Base-by-base conservation (phyloP, 176 grass and related monocot genomes). In the Lolium multiflorum region DNA sequence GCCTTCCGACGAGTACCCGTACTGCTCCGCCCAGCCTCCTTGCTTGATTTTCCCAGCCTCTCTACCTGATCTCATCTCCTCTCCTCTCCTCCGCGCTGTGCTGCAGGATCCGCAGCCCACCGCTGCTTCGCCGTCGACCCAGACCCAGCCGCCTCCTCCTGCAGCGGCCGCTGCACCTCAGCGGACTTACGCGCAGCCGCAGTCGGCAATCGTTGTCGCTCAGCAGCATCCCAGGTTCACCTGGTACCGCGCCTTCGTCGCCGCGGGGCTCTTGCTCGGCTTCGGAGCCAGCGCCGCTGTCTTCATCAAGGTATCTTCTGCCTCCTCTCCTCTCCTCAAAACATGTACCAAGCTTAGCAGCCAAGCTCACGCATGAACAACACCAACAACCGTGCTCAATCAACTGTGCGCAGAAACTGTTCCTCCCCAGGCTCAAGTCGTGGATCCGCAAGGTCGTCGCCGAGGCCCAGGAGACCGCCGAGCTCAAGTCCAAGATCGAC, bases 1-100 rank as follows among this genome's bases (percentile, higher is more conserved):
- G 93, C 96, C 51, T 96, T 98, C 88, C 82, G 88, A 13, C 87
- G 88, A 96, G 94, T 98, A 5, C 97, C 97, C 74, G 97, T 98
- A 92, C 41, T 43, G 6, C 2, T 31, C 28, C 31, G 86, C 38
- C 25, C 3, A 9, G 3, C 1, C 0, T 46, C 0, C 44, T 46
- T 4, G 22, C 11, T 26, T 61, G 7, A 9, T 24, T 54, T 6
- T 26, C 0, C 9, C 11, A n/a, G 12, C 2, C 11, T 6, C 4
- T 47, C n/a, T 4, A 1, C 41, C 25, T 0, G 10, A 0, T n/a
- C 68, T 31, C 28, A 35, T 35, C 28, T 31, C 28, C 1, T 7
- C 5, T 38, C 39, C n/a, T 7, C 12, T 41, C 41, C 48, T 17
- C 11, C 59, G 14, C 22, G 28, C 28, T 2, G 28, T 2, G 28